Evolutionary conservation across 805 yeast genomes (phyloP).

Genomic region (Sungouiella blattae): DNA sequence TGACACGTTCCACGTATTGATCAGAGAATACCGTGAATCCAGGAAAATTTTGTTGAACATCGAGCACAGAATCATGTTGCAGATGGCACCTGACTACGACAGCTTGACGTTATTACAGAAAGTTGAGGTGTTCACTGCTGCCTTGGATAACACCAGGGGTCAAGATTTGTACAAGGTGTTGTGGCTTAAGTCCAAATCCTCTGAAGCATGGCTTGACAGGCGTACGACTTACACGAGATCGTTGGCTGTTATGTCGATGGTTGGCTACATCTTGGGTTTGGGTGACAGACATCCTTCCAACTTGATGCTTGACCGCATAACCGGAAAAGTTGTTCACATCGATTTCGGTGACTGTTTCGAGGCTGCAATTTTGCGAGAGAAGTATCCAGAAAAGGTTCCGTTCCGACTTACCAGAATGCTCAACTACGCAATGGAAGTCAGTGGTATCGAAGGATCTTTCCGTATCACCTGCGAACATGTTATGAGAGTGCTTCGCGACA

Average conservation of each 20-base stretch:
- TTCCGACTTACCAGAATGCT: conserved; percentile 95
- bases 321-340: conserved; percentile 95
- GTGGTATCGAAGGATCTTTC: conserved; percentile 97
- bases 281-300: conserved; percentile 99
- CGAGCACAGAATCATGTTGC: conserved; percentile 93
- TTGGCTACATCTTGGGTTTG: conserved; percentile 91
- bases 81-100: conserved; percentile 97
- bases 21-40: conserved; percentile 88
- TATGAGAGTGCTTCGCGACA: conserved; percentile 89
- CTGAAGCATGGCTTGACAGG: conserved; percentile 97
- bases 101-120: conserved; percentile 83
- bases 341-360: conserved; percentile 99
- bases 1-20: conserved; percentile 92
- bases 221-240: conserved; percentile 95
- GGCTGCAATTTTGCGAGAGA: conserved; percentile 93
- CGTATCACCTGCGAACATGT: conserved; percentile 96
- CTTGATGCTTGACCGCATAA: conserved; percentile 86
- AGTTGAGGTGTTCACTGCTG: conserved; percentile 95
- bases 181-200: conserved; percentile 93
- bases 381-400: conserved; percentile 97
- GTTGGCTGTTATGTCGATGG: conserved; percentile 98
- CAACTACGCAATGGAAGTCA: conserved; percentile 97
- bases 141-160: conserved; percentile 91
- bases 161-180: conserved; percentile 93
- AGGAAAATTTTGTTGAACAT: conserved; percentile 85